These are phyloP conservation scores for Hyaloscypha variabilis DNA, from an alignment of 495 filamentous ascomycete genomes.

Conservation along the genomic window DNA sequence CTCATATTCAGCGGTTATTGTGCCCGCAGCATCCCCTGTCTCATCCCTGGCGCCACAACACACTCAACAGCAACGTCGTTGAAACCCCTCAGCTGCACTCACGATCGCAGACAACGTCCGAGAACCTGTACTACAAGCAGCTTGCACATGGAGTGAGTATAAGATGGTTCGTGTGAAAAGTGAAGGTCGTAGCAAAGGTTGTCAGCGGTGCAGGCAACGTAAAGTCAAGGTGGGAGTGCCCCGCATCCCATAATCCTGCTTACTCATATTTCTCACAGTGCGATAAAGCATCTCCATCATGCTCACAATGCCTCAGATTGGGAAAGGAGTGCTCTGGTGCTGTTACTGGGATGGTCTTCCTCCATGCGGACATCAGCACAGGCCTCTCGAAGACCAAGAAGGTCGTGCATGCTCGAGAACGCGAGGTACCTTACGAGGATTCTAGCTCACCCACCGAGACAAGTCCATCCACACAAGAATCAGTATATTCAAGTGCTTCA, in stretches of 20 bases:
- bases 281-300: slow-evolving; percentile 10
- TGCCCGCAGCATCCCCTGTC: too few relatives aligned
- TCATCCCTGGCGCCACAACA: too few relatives aligned
- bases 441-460: not conserved
- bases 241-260: too few relatives aligned
- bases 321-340: slow-evolving; percentile 12
- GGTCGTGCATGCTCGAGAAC: slow-evolving; percentile 2
- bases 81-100: too few relatives aligned
- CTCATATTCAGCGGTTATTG: too few relatives aligned
- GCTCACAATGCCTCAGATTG: slow-evolving; percentile 4
- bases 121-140: too few relatives aligned
- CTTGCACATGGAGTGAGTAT: too few relatives aligned
- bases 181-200: slow-evolving; percentile 16
- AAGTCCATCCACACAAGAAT: too few relatives aligned
- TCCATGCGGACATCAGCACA: not conserved
- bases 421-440: not conserved
- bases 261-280: slow-evolving; percentile 1
- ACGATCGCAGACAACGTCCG: too few relatives aligned
- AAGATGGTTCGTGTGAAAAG: slow-evolving; percentile 1
- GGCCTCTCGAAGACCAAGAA: slow-evolving; percentile 5
- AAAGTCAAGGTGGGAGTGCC: slow-evolving; percentile 11
- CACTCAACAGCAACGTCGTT: too few relatives aligned
- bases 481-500: too few relatives aligned
- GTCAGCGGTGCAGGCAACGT: slow-evolving; percentile 2
- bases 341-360: slow-evolving; percentile 3